Percentiles rank a stretch among this genome's conserved stretches.
Conservation (phyloP, 495 filamentous ascomycete species). For the Entonaema liquescens region DNA sequence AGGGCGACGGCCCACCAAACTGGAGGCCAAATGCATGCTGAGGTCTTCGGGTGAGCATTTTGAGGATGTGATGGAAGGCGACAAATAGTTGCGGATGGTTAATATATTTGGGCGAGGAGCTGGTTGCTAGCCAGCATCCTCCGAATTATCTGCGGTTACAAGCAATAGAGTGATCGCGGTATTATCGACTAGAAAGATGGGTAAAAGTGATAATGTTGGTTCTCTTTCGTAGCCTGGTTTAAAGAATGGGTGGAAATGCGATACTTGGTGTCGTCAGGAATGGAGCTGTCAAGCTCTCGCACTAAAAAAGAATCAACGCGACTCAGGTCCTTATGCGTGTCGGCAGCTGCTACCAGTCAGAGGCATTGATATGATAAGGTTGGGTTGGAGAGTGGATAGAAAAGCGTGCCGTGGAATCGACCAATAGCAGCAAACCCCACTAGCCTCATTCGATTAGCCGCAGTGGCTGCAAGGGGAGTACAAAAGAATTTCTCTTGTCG, state of each 20-base stretch:
- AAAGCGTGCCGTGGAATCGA: not conserved
- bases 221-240: not conserved
- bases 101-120: conserved; percentile 31
- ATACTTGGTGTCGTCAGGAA: conserved; percentile 22
- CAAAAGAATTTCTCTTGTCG: conserved; percentile 32
- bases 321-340: conserved; percentile 26
- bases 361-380: not conserved
- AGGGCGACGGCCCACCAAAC: conserved; percentile 23
- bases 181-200: not conserved
- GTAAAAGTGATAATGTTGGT: not conserved
- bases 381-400: not conserved
- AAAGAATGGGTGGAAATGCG: not conserved
- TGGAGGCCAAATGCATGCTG: conserved; percentile 30
- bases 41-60: conserved; percentile 26
- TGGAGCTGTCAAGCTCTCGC: conserved; percentile 29
- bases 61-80: conserved; percentile 8
- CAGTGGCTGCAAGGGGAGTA: conserved; percentile 22
- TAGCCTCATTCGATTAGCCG: conserved; percentile 19
- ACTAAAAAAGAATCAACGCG: conserved; percentile 32
- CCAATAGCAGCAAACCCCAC: not conserved
- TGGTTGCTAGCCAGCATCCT: conserved; percentile 46
- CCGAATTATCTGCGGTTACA: conserved; percentile 21
- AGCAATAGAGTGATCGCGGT: not conserved
- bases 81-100: not conserved
- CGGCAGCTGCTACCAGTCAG: conserved; percentile 6